Evolutionary conservation across 306 rosid genomes (phyloP).

Genomic region (Bauhinia variegata): DNA sequence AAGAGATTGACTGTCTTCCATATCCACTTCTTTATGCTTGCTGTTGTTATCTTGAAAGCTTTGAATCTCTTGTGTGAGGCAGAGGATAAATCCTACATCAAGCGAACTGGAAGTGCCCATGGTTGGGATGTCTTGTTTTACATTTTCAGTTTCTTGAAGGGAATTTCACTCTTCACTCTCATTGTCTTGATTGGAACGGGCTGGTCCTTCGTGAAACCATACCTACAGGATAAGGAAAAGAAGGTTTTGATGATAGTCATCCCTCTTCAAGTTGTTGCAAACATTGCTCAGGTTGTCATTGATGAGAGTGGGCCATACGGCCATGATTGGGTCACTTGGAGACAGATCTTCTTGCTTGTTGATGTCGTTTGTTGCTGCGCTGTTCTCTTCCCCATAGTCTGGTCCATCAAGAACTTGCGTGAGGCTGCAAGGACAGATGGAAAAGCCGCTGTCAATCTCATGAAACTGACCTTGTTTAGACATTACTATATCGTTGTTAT

Average conservation of each 20-base stretch:
- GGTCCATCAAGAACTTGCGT: conserved; percentile 95
- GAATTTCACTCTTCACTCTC: conserved; percentile 76
- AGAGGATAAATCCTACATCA: conserved; percentile 83
- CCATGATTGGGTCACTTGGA: conserved; percentile 86
- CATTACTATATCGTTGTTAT: conserved; percentile 91
- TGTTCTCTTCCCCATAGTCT: conserved; percentile 86
- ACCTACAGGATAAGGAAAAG: conserved; percentile 88
- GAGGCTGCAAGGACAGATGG: conserved; percentile 95
- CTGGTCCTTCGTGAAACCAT: conserved; percentile 92
- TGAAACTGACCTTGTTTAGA: conserved; percentile 87
- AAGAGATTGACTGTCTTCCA: conserved; percentile 78
- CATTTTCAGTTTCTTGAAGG: conserved; percentile 86
- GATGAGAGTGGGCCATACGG: conserved; percentile 88
- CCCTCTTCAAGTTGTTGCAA: conserved; percentile 86
- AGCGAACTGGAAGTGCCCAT: conserved; percentile 86
- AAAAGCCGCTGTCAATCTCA: conserved; percentile 91
- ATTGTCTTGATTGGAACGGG: conserved; percentile 93
- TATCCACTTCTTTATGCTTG: conserved; percentile 93
- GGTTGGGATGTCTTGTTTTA: conserved; percentile 97
- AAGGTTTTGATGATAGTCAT: conserved; percentile 93
- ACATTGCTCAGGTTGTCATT: conserved; percentile 82
- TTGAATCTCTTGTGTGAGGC: conserved; percentile 86
- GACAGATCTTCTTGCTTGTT: conserved; percentile 82
- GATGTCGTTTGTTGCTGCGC: conserved; percentile 96
- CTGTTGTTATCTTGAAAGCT: conserved; percentile 73